phyloP scores from a whole-genome alignment of 306 rosid genomes.

The Herpetospermum pedunculosum region DNA sequence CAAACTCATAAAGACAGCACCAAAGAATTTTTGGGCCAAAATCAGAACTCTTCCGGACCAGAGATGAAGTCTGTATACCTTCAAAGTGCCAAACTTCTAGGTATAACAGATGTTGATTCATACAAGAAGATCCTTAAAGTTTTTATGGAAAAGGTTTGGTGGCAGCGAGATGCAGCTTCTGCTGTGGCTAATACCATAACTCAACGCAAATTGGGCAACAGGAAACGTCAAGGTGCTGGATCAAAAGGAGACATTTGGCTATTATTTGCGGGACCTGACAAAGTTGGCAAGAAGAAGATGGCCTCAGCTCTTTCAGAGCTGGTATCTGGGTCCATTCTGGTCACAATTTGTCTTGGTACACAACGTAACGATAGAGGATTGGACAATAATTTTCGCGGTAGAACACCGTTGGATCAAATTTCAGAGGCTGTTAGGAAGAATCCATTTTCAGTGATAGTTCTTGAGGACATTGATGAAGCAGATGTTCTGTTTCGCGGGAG shows the following conservation, averaged over 20 bases:
- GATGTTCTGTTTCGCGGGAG: slow-evolving; percentile 45
- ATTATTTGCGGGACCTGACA: slow-evolving; percentile 75
- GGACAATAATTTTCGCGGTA: slow-evolving; percentile 53
- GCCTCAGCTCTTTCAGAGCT: slow-evolving; percentile 73
- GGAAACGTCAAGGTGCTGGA: slow-evolving; percentile 41
- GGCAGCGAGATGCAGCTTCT: slow-evolving; percentile 97
- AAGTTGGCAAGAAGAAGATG: slow-evolving; percentile 91
- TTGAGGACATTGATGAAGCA: slow-evolving; percentile 81
- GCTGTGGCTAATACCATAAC: slow-evolving; percentile 71
- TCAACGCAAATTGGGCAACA: slow-evolving; percentile 57
- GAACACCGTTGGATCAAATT: slow-evolving; percentile 69
- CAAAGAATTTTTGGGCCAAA: slow-evolving; percentile 33
- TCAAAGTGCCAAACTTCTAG: slow-evolving; percentile 34
- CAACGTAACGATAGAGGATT: slow-evolving; percentile 46
- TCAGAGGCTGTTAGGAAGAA: slow-evolving; percentile 72
- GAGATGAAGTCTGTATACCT: slow-evolving; percentile 30
- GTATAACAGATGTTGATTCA: slow-evolving; percentile 51
- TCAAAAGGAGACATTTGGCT: slow-evolving; percentile 79
- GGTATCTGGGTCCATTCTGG: slow-evolving; percentile 55
- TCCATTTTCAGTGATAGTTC: slow-evolving; percentile 71
- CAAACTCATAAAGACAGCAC: slow-evolving; percentile 32
- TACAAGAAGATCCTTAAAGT: slow-evolving; percentile 66
- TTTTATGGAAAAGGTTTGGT: slow-evolving; percentile 83
- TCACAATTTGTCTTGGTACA: slow-evolving; percentile 43
- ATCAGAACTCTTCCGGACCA: background rate